Base-by-base conservation (phyloP, 2,329 filamentous ascomycete species). In the Thelonectria rubi region DNA sequence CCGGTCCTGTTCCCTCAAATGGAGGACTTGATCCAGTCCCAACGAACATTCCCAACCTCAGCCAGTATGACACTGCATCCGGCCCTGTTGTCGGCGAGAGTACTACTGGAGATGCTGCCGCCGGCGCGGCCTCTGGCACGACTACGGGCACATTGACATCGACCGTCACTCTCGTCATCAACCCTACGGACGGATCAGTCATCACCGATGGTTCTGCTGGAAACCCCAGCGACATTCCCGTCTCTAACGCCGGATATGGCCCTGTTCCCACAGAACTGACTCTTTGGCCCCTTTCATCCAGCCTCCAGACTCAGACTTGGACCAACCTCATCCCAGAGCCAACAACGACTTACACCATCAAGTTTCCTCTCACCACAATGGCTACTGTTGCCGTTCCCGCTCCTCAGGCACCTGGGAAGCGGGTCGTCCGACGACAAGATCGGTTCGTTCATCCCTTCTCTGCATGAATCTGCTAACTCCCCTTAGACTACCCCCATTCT, bases 331-430 rank as follows among this genome's bases (percentile, higher is more conserved):
- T 80, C 24, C 67, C 71, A 2, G 76, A 77, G 45, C 68, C 72
- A 32, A 80, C 77, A 2, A 80, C 78, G 5, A 79, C 78, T 1
- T 78, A 78, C 62, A 78, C 76, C 1, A 67, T 79, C 54, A 73
- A 76, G 55, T 79, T 77, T 51, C 76, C 77, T 26, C 64, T 79
- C 40, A 79, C 77, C 4, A 79, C 77, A 1, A 63, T 79, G 64
- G 72, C 70, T 9, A 78, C 76, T n/a, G 49, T 78, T 18, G 68
- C 73, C 14, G 63, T 73, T 32, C 67, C 72, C 8, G 59, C 58
- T 40, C 30, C 34, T 5, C 37, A 50, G 15, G 24, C 18, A 8
- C 32, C 61, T 15, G 63, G 63, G 12, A 73, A 69, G 63, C 69
- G 73, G 17, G 65, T 65, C 10, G 12, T 75, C 52, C 66, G 71